A percentile compares a stretch with the other conserved stretches of the same genome.
Conservation (phyloP, 495 filamentous ascomycete species). For the Cercophora newfieldiana region DNA sequence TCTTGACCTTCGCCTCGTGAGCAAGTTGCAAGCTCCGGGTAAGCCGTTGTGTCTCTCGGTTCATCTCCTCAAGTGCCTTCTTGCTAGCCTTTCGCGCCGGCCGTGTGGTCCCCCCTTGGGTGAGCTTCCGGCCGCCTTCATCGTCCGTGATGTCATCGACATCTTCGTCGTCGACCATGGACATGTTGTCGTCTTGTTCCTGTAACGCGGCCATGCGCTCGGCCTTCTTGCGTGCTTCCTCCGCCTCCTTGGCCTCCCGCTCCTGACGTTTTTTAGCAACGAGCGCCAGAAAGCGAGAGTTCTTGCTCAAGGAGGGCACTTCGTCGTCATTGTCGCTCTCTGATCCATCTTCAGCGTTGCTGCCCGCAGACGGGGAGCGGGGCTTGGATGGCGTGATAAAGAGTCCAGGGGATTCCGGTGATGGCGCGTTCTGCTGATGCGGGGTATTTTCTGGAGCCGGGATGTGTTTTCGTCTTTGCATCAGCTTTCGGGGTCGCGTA, state of each 20-base stretch:
- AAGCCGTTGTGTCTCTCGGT: conserved; percentile 87
- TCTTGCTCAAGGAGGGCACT: conserved; percentile 40
- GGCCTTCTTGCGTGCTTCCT: conserved; percentile 50
- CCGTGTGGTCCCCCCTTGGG: conserved; percentile 50
- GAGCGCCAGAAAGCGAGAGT: conserved; percentile 64
- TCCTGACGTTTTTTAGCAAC: conserved; percentile 71
- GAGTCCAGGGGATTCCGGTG: conserved; percentile 35
- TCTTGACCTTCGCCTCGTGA: conserved; percentile 88
- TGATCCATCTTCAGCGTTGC: conserved; percentile 21
- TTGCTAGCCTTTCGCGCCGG: conserved; percentile 85
- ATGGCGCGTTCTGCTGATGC: conserved; percentile 8
- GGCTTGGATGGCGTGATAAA: conserved; percentile 46
- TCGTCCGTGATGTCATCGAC: conserved; percentile 56
- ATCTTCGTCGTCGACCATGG: conserved; percentile 47
- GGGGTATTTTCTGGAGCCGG: conserved; percentile 33
- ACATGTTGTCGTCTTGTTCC: conserved; percentile 35
- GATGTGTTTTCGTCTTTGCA: conserved; percentile 37
- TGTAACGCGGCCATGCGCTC: conserved; percentile 43
- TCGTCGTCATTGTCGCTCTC: conserved; percentile 46
- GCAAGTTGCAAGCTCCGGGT: conserved; percentile 84
- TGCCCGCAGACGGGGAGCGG: neutral
- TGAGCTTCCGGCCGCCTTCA: conserved; percentile 57
- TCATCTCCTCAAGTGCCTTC: conserved; percentile 95
- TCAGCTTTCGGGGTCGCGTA: conserved; percentile 33
- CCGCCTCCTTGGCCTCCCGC: conserved; percentile 62